Percentiles rank a stretch among this genome's conserved stretches.
Conservation (phyloP, 495 filamentous ascomycete species). For the Daldinia vernicosa region DNA sequence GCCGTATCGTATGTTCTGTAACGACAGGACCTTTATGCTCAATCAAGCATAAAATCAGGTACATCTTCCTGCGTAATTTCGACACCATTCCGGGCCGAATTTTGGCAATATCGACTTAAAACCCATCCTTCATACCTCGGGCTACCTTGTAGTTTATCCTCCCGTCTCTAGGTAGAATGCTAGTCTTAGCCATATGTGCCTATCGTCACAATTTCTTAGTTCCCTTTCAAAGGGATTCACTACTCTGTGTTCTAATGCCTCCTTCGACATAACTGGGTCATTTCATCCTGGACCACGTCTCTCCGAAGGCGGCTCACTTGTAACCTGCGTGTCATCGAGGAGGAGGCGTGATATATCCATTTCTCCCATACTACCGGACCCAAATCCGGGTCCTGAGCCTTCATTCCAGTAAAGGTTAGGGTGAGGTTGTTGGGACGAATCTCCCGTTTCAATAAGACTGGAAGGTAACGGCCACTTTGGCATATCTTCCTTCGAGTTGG, state of each 20-base stretch:
- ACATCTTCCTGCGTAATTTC: not conserved
- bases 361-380: conserved; percentile 46
- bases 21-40: conserved; percentile 27
- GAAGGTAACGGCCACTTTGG: conserved; percentile 45
- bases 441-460: conserved; percentile 45
- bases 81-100: not conserved
- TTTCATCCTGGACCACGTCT: conserved; percentile 43
- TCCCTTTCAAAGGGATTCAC: not conserved
- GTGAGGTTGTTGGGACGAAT: conserved; percentile 41
- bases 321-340: conserved; percentile 52
- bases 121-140: not conserved
- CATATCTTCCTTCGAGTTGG: conserved; percentile 55
- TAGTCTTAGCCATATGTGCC: not conserved
- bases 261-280: not conserved
- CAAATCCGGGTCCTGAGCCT: conserved; percentile 34
- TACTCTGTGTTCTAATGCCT: not conserved
- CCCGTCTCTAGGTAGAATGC: not conserved
- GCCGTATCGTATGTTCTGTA: conserved; percentile 14
- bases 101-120: not conserved
- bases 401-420: conserved; percentile 41
- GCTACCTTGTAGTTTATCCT: not conserved
- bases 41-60: conserved; percentile 6
- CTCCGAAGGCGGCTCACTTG: conserved; percentile 35
- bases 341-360: conserved; percentile 62
- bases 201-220: not conserved